Conservation (phyloP, 805 yeast genomes). For the Candida quercuum region DNA sequence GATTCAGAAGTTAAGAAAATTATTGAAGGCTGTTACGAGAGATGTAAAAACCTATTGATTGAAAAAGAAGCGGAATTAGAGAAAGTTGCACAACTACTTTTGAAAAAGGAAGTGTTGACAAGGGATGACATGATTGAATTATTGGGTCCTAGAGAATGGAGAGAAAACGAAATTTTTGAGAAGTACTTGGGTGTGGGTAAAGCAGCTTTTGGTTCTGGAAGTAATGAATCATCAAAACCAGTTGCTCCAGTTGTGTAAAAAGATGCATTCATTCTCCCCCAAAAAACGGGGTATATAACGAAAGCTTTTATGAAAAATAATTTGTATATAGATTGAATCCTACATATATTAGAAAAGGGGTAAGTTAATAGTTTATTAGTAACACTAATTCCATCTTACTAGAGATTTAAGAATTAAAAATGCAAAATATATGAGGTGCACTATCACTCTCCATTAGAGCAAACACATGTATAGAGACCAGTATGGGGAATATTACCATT, state of each 20-base stretch:
- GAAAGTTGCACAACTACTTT: conserved; percentile 68
- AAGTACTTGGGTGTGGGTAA: conserved; percentile 53
- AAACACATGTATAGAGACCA: too few species aligned
- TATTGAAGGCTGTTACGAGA: conserved; percentile 57
- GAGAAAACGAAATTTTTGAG: conserved; percentile 85
- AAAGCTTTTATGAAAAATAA: not conserved
- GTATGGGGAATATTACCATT: too few species aligned
- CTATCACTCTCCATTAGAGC: too few species aligned
- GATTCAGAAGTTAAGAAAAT: conserved; percentile 67
- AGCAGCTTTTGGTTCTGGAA: conserved; percentile 6
- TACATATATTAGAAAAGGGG: too few species aligned
- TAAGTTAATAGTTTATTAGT: too few species aligned
- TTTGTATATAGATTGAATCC: too few species aligned
- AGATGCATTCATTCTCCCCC: too few species aligned
- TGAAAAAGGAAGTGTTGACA: conserved; percentile 70
- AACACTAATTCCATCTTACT: too few species aligned
- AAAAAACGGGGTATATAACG: too few species aligned
- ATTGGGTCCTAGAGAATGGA: conserved; percentile 74
- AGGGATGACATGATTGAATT: conserved; percentile 75
- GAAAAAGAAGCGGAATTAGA: conserved; percentile 59
- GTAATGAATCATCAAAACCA: not conserved
- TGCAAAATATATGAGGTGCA: too few species aligned
- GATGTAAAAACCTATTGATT: conserved; percentile 51
- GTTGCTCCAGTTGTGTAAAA: not conserved
- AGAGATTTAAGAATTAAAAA: too few species aligned